These are phyloP conservation scores for Rhizophagus prolifer DNA, from an alignment of 192 early-diverging fungal species.

Conservation along the genomic window DNA sequence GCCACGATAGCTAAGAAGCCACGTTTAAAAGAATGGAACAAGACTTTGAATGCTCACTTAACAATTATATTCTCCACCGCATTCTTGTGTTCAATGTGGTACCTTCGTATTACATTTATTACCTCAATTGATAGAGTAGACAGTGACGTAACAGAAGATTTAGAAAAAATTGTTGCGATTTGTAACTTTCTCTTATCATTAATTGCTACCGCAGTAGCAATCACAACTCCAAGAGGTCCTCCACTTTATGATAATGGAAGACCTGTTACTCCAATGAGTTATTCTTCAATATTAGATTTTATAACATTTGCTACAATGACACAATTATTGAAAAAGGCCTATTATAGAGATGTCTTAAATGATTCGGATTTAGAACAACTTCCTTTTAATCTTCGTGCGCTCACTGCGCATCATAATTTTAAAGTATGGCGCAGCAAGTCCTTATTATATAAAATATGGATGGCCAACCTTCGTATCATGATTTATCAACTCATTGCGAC, in stretches of 20 bases:
- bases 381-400: slow-evolving; percentile 34
- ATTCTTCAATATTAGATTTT: slow-evolving; percentile 35
- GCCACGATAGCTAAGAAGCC: neutral
- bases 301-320: slow-evolving; percentile 32
- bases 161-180: neutral
- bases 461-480: slow-evolving; percentile 31
- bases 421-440: slow-evolving; percentile 18
- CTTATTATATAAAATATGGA: slow-evolving; percentile 31
- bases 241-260: slow-evolving; percentile 32
- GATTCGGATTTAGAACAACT: slow-evolving; percentile 32
- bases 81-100: slow-evolving; percentile 21
- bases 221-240: slow-evolving; percentile 32
- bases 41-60: slow-evolving; percentile 37
- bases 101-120: slow-evolving; percentile 13
- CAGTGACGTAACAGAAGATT: neutral
- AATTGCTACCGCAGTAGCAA: slow-evolving; percentile 24
- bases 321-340: slow-evolving; percentile 30
- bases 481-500: slow-evolving; percentile 22
- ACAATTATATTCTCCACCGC: slow-evolving; percentile 29
- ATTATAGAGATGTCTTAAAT: slow-evolving; percentile 17
- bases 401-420: slow-evolving; percentile 35
- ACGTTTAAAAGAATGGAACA: slow-evolving; percentile 25
- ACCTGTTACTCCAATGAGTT: slow-evolving; percentile 28
- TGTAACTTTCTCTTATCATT: neutral
- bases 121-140: neutral